phyloP scores from a whole-genome alignment of 225 moss, liverwort and hornwort species.

The Pleurozium schreberi region DNA sequence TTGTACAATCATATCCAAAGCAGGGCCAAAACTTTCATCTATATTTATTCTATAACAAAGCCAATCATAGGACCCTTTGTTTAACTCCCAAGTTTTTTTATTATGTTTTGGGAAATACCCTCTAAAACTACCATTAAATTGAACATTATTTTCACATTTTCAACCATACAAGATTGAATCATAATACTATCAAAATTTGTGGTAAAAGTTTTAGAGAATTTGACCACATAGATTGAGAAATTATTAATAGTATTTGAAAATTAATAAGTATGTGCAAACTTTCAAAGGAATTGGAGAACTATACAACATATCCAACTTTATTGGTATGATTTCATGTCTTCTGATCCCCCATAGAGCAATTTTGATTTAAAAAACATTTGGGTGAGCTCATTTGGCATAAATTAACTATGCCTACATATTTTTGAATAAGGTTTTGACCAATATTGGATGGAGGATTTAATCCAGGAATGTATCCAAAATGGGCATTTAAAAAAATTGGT shows the following conservation, averaged over 20 bases:
- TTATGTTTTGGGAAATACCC: background rate
- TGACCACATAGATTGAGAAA: rapidly evolving
- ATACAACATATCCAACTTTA: background rate
- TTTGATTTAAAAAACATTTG: background rate
- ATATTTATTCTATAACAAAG: no score
- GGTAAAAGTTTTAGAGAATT: no score
- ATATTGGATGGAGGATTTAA: no score
- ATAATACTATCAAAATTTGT: rapidly evolving
- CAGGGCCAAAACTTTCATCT: background rate
- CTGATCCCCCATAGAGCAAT: no score
- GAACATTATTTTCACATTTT: background rate
- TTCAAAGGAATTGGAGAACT: background rate
- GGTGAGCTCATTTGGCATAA: background rate
- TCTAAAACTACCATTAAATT: background rate
- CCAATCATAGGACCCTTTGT: rapidly evolving
- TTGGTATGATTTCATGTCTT: no score
- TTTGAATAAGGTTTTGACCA: background rate
- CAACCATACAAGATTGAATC: background rate
- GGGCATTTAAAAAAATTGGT: no score
- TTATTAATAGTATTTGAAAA: background rate
- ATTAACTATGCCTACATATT: background rate
- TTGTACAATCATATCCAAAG: rapidly evolving
- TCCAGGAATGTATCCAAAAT: no score
- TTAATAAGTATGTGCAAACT: no score
- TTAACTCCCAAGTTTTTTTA: background rate